These are phyloP conservation scores for Salix caprea DNA, from an alignment of 345 rosid genomes.

Conservation along the genomic window DNA sequence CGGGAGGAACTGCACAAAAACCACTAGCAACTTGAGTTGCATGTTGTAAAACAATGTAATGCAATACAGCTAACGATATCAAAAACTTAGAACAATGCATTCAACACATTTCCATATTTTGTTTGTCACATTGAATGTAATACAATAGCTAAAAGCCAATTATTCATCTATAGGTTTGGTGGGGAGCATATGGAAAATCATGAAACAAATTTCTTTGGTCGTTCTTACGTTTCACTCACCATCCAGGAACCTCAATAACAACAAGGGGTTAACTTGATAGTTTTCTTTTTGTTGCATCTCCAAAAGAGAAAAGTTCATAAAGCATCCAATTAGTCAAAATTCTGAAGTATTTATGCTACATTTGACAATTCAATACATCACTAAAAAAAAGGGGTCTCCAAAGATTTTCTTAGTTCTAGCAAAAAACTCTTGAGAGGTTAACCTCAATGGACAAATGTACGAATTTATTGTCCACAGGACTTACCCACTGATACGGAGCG, in stretches of 20 bases:
- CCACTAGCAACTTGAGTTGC: background rate
- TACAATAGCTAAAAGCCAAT: background rate
- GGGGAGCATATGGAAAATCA: background rate
- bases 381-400: background rate
- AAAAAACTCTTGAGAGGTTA: background rate
- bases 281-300: background rate
- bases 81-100: background rate
- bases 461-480: constrained; percentile 1
- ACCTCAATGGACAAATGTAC: background rate
- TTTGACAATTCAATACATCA: background rate
- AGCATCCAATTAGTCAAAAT: background rate
- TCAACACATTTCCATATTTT: background rate
- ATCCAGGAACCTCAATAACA: background rate
- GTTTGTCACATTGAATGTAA: background rate
- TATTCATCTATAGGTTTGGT: background rate
- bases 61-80: background rate
- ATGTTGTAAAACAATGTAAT: background rate
- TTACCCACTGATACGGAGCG: constrained; percentile 92
- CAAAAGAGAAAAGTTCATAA: background rate
- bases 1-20: constrained; percentile 77
- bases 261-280: background rate
- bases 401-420: background rate
- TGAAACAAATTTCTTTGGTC: background rate
- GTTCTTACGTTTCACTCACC: background rate
- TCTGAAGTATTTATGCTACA: background rate